phyloP scores from a whole-genome alignment of 2,329 filamentous ascomycete genomes.

The Cercospora nicotianae region DNA sequence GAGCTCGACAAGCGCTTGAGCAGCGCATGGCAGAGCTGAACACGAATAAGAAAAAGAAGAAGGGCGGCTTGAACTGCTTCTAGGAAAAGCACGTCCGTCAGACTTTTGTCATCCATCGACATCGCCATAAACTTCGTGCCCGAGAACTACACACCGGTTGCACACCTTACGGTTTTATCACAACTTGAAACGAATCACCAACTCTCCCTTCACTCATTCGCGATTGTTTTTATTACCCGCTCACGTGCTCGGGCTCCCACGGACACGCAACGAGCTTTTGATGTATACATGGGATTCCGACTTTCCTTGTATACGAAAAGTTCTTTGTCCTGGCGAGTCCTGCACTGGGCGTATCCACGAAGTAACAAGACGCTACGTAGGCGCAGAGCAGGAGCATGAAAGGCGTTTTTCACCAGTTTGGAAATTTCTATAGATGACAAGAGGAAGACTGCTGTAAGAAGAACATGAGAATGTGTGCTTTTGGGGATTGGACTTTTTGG shows the following conservation, averaged over 20 bases:
- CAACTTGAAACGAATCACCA: neutral
- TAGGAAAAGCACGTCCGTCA: conserved; percentile 49
- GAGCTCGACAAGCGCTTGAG: conserved; percentile 83
- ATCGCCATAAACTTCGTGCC: conserved; percentile 12
- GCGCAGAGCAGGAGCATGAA: conserved; percentile 2
- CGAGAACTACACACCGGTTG: conserved; percentile 7
- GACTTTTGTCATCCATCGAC: conserved; percentile 20
- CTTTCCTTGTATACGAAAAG: neutral
- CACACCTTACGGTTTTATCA: conserved; percentile 3
- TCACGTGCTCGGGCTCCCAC: neutral
- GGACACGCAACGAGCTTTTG: neutral
- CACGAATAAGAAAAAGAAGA: conserved; percentile 84
- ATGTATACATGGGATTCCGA: neutral
- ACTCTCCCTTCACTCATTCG: neutral
- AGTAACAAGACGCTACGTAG: conserved; percentile 1
- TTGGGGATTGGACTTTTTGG: neutral
- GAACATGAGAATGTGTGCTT: neutral
- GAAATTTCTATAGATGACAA: neutral
- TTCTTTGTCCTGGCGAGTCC: neutral
- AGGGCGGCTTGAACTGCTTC: conserved; percentile 95
- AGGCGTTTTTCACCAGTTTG: neutral
- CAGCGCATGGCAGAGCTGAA: conserved; percentile 77
- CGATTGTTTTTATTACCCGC: conserved; percentile 1
- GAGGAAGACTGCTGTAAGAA: neutral
- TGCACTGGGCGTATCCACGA: neutral